Conservation (phyloP, 164 flowering plant genomes). For the Houttuynia cordata region DNA sequence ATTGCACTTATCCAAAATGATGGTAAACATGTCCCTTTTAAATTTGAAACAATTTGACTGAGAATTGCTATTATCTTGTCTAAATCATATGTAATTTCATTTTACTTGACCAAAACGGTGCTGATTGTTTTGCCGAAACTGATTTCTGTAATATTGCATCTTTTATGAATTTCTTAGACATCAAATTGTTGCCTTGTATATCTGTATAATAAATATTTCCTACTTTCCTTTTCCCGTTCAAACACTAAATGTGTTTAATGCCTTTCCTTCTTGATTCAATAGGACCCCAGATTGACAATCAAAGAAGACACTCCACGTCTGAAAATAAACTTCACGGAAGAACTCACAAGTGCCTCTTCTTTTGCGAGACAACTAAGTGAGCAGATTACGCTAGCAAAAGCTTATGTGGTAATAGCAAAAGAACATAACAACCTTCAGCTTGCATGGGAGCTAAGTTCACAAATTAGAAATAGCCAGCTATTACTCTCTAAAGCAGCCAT, state of each 20-base stretch:
- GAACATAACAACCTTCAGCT: slow-evolving; percentile 85
- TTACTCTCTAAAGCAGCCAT: slow-evolving; percentile 86
- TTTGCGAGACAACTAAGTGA: slow-evolving; percentile 75
- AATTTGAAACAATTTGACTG: no score
- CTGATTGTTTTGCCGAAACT: no score
- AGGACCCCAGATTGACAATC: neutral
- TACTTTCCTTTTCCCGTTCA: neutral
- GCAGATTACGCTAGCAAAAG: slow-evolving; percentile 90
- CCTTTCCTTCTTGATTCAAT: neutral
- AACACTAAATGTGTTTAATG: neutral
- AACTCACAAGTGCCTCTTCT: slow-evolving; percentile 49
- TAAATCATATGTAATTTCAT: no score
- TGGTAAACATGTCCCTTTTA: no score
- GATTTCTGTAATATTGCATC: no score
- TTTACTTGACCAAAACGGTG: no score
- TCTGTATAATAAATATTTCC: neutral
- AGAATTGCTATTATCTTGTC: no score
- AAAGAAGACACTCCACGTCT: slow-evolving; percentile 14
- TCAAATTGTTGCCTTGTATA: no score
- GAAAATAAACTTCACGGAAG: slow-evolving; percentile 46
- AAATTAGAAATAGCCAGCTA: slow-evolving; percentile 72
- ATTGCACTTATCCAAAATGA: no score
- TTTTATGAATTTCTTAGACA: no score
- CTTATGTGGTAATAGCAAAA: slow-evolving; percentile 82
- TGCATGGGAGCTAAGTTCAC: slow-evolving; percentile 84